Evolutionary conservation across 768 basidiomycete genomes (phyloP).

Genomic region (Tylopilus intermedius): DNA sequence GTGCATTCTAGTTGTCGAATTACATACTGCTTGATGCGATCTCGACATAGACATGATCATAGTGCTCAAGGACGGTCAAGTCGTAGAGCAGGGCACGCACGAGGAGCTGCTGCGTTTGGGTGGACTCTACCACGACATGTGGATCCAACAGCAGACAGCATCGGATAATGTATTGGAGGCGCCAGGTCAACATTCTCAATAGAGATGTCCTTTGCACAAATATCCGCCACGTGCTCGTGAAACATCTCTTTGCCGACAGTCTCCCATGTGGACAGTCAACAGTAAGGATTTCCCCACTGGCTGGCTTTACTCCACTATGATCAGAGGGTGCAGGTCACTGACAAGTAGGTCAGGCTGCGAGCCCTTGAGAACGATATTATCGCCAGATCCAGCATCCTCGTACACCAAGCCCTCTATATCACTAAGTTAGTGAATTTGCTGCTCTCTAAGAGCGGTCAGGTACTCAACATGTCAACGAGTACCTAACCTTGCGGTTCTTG

Average conservation of each 20-base stretch:
- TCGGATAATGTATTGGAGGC: constrained; percentile 26
- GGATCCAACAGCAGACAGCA: constrained; percentile 73
- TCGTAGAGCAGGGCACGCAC: constrained; percentile 92
- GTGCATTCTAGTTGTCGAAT: constrained; percentile 17
- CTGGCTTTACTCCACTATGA: not conserved
- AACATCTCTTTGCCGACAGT: not conserved
- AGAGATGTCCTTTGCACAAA: not conserved
- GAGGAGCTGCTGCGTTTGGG: constrained; percentile 69
- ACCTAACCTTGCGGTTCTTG: too few relatives aligned
- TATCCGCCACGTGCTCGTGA: not conserved
- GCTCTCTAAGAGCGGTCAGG: too few relatives aligned
- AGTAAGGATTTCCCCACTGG: not conserved
- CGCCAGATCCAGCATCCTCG: too few relatives aligned
- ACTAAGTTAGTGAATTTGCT: too few relatives aligned
- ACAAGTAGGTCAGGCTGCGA: not conserved
- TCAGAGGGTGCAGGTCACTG: not conserved
- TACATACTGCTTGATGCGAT: not conserved
- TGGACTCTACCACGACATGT: constrained; percentile 78
- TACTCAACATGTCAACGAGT: too few relatives aligned
- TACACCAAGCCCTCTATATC: too few relatives aligned
- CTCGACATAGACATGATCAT: constrained; percentile 72
- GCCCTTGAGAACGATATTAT: not conserved
- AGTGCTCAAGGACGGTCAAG: constrained; percentile 84
- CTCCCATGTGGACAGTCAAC: not conserved
- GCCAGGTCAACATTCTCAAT: constrained; percentile 5